These are phyloP conservation scores for Kitagawia praeruptora DNA, from an alignment of 129 eudicot species.

Conservation along the genomic window DNA sequence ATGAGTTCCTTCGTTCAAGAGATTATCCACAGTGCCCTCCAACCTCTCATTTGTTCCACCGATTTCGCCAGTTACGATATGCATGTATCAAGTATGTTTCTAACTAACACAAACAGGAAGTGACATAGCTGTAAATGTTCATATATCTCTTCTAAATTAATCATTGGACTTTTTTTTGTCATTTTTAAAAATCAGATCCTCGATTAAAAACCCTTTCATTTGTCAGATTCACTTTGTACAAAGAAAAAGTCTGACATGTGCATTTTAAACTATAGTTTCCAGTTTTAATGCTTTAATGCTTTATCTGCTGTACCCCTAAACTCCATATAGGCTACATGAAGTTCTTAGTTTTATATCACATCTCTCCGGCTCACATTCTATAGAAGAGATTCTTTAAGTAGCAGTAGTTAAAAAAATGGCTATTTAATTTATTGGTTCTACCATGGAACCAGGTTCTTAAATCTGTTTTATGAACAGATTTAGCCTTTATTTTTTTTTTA, in stretches of 20 bases:
- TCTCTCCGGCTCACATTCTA: background rate
- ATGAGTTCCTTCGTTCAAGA: conserved; percentile 93
- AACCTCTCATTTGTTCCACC: conserved; percentile 90
- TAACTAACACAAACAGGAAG: background rate
- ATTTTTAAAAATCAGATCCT: background rate
- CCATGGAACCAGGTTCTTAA: no score
- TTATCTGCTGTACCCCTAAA: background rate
- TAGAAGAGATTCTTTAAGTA: no score
- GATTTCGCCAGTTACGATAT: conserved; percentile 87
- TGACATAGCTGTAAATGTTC: background rate
- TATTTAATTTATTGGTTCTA: no score
- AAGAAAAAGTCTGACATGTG: background rate
- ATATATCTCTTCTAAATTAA: background rate
- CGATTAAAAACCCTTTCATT: background rate
- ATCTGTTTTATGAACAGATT: no score
- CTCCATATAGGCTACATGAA: background rate
- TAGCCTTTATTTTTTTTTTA: no score
- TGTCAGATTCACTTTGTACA: background rate
- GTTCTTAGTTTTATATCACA: background rate
- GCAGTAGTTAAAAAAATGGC: no score
- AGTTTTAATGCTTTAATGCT: background rate
- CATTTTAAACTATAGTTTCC: background rate
- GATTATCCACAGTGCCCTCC: conserved; percentile 99
- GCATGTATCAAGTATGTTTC: conserved; percentile 84
- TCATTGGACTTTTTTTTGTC: background rate